Evolutionary conservation across 2,329 filamentous ascomycete species (phyloP).

Genomic region (Curvularia verruculosa): DNA sequence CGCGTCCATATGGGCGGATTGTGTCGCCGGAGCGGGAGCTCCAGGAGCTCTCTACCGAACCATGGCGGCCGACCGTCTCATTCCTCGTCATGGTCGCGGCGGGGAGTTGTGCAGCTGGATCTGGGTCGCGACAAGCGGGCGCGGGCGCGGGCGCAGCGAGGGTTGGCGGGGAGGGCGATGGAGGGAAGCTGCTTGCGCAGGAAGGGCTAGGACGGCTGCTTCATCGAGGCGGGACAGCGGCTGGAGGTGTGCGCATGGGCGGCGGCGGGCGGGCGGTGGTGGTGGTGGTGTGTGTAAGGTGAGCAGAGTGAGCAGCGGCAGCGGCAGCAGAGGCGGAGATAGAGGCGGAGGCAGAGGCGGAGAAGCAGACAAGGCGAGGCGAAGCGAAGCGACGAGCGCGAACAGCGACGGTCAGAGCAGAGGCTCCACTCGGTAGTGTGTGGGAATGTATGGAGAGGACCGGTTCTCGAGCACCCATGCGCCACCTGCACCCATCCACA

Average conservation of each 20-base stretch:
- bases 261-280: conserved; percentile 9
- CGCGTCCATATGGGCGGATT: conserved; percentile 56
- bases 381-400: conserved; percentile 8
- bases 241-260: conserved; percentile 32
- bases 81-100: conserved; percentile 66
- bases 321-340: not conserved
- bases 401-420: not conserved
- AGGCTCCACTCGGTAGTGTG: too few relatives aligned
- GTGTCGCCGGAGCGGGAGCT: conserved; percentile 72
- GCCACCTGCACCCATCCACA: conserved; percentile 16
- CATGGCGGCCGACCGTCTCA: conserved; percentile 68
- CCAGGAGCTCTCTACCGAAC: conserved; percentile 69
- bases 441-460: too few relatives aligned
- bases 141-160: conserved; percentile 22
- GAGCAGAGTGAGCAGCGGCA: not conserved
- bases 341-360: conserved; percentile 5
- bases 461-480: conserved; percentile 12
- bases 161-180: conserved; percentile 18
- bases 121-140: conserved; percentile 26
- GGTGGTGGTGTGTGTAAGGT: too few relatives aligned
- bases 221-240: conserved; percentile 43
- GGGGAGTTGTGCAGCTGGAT: conserved; percentile 19
- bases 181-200: conserved; percentile 41
- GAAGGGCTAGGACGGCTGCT: conserved; percentile 47
- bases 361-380: conserved; percentile 7